Conservation (phyloP, 495 filamentous ascomycete species). For the Monascus purpureus region DNA sequence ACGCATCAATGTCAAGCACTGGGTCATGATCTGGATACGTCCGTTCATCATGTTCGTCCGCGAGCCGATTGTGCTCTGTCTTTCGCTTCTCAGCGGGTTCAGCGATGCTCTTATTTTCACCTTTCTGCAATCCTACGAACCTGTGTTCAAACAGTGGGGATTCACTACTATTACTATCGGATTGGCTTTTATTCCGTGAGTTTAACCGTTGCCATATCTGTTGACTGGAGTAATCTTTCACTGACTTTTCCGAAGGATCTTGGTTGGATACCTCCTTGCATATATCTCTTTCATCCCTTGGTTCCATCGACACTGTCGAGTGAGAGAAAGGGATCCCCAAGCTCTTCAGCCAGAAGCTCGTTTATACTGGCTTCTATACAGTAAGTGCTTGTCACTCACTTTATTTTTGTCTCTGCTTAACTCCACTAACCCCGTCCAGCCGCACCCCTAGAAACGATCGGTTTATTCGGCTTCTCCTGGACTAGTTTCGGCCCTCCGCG, state of each 20-base stretch:
- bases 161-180: constrained; percentile 40
- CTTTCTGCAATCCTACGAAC: constrained; percentile 46
- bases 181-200: constrained; percentile 32
- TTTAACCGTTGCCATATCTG: not conserved
- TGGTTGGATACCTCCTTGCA: constrained; percentile 46
- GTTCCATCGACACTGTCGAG: constrained; percentile 31
- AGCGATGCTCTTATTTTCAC: constrained; percentile 60
- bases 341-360: constrained; percentile 17
- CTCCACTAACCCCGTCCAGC: not conserved
- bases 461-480: constrained; percentile 49
- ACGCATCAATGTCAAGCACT: constrained; percentile 32
- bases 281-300: constrained; percentile 46
- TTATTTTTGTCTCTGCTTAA: not conserved
- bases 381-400: constrained; percentile 14
- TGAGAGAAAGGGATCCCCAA: constrained; percentile 18
- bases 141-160: constrained; percentile 48
- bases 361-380: constrained; percentile 28
- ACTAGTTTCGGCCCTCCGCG: constrained; percentile 38
- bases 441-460: constrained; percentile 42
- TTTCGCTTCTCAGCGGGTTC: constrained; percentile 59
- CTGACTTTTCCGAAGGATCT: constrained; percentile 25
- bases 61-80: constrained; percentile 52
- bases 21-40: constrained; percentile 43
- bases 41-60: constrained; percentile 59
- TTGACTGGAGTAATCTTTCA: not conserved